Percentiles rank a stretch among this genome's conserved stretches.
These are phyloP conservation scores for Diaporthe vexans DNA, from an alignment of 2,329 filamentous ascomycete genomes.

Conservation along the genomic window DNA sequence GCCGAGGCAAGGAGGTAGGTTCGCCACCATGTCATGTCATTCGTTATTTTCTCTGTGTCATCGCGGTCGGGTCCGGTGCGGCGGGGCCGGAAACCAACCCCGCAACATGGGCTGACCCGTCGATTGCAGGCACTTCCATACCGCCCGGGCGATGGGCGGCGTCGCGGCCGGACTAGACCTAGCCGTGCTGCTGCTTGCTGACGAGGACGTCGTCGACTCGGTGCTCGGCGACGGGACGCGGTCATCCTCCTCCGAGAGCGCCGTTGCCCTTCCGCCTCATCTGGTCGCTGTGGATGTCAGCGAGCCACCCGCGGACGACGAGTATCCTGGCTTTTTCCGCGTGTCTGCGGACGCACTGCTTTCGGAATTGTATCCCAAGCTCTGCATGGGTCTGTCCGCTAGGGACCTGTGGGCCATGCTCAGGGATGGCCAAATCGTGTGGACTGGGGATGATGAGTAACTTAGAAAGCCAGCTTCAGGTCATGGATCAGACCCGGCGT, in stretches of 20 bases:
- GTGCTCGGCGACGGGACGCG: not conserved
- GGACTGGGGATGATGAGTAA: too few relatives aligned
- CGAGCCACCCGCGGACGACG: not conserved
- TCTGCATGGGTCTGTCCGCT: slow-evolving; percentile 9
- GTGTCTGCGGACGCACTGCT: slow-evolving; percentile 4
- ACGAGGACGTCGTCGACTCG: slow-evolving; percentile 7
- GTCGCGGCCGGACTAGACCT: slow-evolving; percentile 16
- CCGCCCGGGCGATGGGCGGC: not conserved
- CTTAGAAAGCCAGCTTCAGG: not conserved
- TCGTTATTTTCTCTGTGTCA: not conserved
- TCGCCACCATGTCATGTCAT: not conserved
- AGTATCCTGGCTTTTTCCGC: slow-evolving; percentile 11
- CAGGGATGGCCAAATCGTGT: too few relatives aligned
- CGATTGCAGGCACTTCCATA: slow-evolving; percentile 9
- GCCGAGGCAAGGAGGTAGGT: slow-evolving; percentile 8
- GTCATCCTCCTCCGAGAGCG: slow-evolving; percentile 10
- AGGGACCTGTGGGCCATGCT: slow-evolving; percentile 4
- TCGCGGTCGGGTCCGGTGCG: not conserved
- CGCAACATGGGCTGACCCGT: slow-evolving; percentile 2
- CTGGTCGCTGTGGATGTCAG: slow-evolving; percentile 3
- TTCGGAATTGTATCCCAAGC: slow-evolving; percentile 14
- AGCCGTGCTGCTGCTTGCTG: slow-evolving; percentile 3
- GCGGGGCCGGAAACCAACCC: not conserved
- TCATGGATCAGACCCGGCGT: not conserved
- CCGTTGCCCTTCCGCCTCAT: slow-evolving; percentile 2